Conservation (phyloP, 495 filamentous ascomycete genomes). For the Pyrenula aspistea region DNA sequence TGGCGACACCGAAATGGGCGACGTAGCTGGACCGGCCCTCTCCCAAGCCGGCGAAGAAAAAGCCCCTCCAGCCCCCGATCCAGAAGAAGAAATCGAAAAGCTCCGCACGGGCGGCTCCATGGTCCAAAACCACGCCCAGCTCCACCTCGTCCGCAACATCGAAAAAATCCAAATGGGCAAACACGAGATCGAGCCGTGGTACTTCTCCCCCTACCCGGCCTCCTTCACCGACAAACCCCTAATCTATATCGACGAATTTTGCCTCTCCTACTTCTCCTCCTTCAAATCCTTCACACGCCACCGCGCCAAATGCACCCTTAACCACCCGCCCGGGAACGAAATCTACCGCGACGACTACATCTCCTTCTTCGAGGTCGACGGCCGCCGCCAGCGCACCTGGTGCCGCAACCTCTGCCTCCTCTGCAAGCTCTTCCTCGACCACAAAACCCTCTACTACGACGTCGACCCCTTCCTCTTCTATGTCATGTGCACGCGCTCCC, state of each 20-base stretch:
- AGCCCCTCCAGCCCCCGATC: constrained; percentile 45
- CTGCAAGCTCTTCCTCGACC: constrained; percentile 92
- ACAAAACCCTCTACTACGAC: constrained; percentile 99
- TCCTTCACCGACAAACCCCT: constrained; percentile 74
- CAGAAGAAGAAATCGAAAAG: constrained; percentile 92
- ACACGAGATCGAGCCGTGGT: constrained; percentile 91
- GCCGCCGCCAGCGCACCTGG: constrained; percentile 88
- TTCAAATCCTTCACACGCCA: constrained; percentile 70
- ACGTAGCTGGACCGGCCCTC: constrained; percentile 32
- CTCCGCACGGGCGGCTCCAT: constrained; percentile 88
- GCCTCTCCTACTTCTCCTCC: constrained; percentile 78
- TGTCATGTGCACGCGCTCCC: constrained; percentile 83
- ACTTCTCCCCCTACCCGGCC: constrained; percentile 93
- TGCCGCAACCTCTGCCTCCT: constrained; percentile 92
- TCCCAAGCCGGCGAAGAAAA: constrained; percentile 19
- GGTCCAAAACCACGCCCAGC: constrained; percentile 96
- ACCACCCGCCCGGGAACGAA: constrained; percentile 93
- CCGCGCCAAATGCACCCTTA: constrained; percentile 77
- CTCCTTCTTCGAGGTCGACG: constrained; percentile 96
- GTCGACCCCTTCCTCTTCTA: constrained; percentile 98
- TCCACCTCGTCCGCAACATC: constrained; percentile 90
- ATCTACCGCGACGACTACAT: constrained; percentile 93
- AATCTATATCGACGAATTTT: constrained; percentile 97
- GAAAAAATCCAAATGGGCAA: constrained; percentile 86
- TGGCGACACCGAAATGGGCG: constrained; percentile 50